Base-by-base conservation (phyloP, 768 basidiomycete genomes). In the Pleurotus citrinopileatus region DNA sequence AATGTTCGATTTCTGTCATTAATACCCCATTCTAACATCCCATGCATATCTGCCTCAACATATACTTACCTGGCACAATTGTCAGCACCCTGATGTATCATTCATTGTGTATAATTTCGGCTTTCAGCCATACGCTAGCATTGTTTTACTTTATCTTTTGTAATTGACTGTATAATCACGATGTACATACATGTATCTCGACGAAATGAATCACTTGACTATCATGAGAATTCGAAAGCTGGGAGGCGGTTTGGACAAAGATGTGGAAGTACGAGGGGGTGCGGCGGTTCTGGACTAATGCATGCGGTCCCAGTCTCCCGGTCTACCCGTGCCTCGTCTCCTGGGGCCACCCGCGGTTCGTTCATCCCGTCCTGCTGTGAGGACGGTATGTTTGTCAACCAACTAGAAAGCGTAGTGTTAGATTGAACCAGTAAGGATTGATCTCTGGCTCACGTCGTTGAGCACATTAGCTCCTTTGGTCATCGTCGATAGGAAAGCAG, bases 381-480 rank as follows among this genome's bases (percentile, higher is more conserved):
- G 52, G 13, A 54, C 55, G 52, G 55, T 53, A 15, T 53, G 38
- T 22, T 53, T 53, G 20, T 53, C 58, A 28, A 51, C 44, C 40
- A 48, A 34, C 47, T 54, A 38, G 27, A 17, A 53, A 60, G 36
- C 53, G 53, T 58, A 65, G 47, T 68, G 32, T 51, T 15, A 51
- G 34, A 19, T 9, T 17, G 5, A 29, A 54, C 23, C 50, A 27
- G 47, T 37, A 47, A 51, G 15, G 36, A 44, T 38, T 32, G 27
- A 57, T 28, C 36, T 27, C 7, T n/a, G 2, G 62, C 91, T 62
- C 64, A 96, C 95, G 61, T 96, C 93, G 65, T 95, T 98, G 55
- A 98, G 69, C 8, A 87, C 82, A 59, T 87, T 87, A 13, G 95
- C 79, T 26, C 91, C 89, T 70, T 94, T 95, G 5, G 95, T 98